These are phyloP conservation scores for Periconia digitata DNA, from an alignment of 2,329 filamentous ascomycete genomes.

Conservation along the genomic window DNA sequence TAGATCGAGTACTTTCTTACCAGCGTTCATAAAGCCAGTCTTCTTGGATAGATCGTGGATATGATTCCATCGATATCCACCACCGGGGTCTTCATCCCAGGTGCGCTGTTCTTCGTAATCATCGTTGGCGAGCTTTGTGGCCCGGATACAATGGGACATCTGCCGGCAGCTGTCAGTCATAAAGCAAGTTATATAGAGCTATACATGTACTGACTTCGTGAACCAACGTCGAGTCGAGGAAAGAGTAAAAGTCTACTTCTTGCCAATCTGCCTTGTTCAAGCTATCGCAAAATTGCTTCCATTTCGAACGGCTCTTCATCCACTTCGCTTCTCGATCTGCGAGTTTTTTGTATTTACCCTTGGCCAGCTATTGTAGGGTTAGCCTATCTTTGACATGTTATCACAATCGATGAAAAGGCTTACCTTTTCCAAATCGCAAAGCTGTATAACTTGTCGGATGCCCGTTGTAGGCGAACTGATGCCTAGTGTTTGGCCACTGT, in stretches of 20 bases:
- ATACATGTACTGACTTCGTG: neutral
- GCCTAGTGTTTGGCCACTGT: neutral
- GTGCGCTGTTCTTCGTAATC: neutral
- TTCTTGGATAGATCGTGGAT: neutral
- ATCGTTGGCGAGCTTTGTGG: neutral
- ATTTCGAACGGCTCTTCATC: neutral
- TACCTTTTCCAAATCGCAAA: neutral
- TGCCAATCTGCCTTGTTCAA: neutral
- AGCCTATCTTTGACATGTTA: neutral
- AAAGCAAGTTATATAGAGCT: no score
- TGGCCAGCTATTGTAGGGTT: neutral
- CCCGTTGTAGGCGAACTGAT: neutral
- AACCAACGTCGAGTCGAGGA: neutral
- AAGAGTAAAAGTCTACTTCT: neutral
- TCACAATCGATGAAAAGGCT: neutral
- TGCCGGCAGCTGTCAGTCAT: neutral
- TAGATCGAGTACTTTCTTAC: neutral
- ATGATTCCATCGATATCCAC: neutral
- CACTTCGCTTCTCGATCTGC: neutral
- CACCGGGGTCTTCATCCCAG: neutral
- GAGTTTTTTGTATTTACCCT: neutral
- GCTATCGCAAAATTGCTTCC: neutral
- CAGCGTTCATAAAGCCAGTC: neutral
- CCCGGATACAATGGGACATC: neutral
- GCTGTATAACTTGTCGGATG: neutral